Evolutionary conservation across 306 rosid species (phyloP), one percentile per base, ranked within the genome.

Genomic region (Dalbergia oliveri): DNA sequence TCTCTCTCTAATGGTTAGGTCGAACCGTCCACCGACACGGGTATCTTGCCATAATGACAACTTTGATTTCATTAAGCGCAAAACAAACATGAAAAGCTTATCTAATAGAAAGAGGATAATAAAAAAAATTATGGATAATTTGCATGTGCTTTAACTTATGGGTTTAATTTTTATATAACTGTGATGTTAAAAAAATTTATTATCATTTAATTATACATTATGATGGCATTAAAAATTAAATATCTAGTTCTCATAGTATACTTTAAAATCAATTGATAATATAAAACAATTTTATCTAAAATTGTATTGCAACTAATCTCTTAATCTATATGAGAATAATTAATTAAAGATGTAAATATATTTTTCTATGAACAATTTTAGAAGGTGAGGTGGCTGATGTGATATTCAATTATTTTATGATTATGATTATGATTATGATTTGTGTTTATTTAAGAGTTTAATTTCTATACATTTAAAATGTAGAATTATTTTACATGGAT

Each of bases 1-100:
- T 61, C 69, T 67, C 65, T 45, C 35, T 49, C 56, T 10, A 82
- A 33, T 26, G 60, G 69, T 76, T 62, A 71, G 79, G 82, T 82
- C 10, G 19, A 78, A 7, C 64, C 59, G 51, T 77, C 69, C 69
- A 56, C 34, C 69, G 6, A 14, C 86, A 82, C 82, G 82, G 45
- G 82, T 75, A 53, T 71, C 86, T 16, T 82, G 79, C 68, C 34
- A 18, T 19, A 76, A 69, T 11, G 54, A 11, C 7, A 11, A 82
- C 74, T 62, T 76, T 57, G 16, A 51, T 76, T 15, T 15, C 54
- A 19, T 69, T 44, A 57, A 60, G 65, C 21, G 49, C 50, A 44
- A 57, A 54, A 65, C 51, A n/a, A 62, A 65, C 23, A 15, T 8
- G 21, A 64, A 35, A 33, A 61, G 49, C 23, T 64, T 14, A 37